Conservation (phyloP, 1,284 basidiomycete species). For the Gomphus sp. region DNA sequence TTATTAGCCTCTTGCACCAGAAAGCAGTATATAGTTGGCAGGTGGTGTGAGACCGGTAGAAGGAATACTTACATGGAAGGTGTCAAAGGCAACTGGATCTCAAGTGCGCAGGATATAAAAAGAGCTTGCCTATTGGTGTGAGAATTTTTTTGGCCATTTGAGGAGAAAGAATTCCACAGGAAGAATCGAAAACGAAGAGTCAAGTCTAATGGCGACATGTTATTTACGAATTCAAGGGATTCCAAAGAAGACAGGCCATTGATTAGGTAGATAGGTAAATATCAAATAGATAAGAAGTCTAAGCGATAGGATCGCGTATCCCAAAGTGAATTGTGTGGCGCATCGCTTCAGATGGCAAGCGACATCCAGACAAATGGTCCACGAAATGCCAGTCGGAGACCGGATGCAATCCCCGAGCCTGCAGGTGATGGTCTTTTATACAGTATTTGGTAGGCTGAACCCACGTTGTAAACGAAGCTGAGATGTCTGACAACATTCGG, state of each 20-base stretch:
- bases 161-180: background rate
- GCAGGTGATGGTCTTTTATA: background rate
- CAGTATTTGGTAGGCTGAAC: background rate
- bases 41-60: background rate
- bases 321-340: background rate
- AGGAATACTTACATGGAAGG: background rate
- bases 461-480: background rate
- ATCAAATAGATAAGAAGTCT: background rate
- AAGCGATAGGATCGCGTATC: background rate
- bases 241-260: no score
- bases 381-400: background rate
- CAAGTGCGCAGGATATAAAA: background rate
- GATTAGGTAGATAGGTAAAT: background rate
- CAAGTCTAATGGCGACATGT: background rate
- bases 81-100: background rate
- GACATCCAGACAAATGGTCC: background rate
- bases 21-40: no score
- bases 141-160: background rate
- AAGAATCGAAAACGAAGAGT: background rate
- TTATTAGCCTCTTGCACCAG: no score
- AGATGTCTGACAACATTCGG: background rate
- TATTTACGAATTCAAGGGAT: background rate
- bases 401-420: background rate
- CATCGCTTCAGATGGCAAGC: background rate
- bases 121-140: background rate